phyloP scores from a whole-genome alignment of 1,284 basidiomycete species.

The Clitocybe nebularis region DNA sequence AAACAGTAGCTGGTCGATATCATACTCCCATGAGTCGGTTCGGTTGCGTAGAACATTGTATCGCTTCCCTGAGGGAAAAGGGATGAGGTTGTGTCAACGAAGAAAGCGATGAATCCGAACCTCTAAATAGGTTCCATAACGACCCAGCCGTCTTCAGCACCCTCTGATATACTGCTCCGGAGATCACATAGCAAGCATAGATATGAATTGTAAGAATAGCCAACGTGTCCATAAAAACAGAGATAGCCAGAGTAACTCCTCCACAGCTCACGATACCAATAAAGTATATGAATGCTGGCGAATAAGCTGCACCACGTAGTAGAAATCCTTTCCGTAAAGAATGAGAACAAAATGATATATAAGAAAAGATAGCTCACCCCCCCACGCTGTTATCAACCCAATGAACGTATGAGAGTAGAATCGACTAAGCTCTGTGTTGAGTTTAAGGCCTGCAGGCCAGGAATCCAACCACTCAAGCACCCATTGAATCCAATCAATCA shows the following conservation, averaged over 20 bases:
- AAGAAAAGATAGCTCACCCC: slow-evolving; percentile 41
- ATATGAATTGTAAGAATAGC: slow-evolving; percentile 72
- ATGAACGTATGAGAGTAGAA: slow-evolving; percentile 77
- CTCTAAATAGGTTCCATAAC: slow-evolving; percentile 93
- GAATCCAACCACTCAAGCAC: slow-evolving; percentile 83
- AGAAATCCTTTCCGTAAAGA: slow-evolving; percentile 31
- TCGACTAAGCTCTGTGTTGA: slow-evolving; percentile 88
- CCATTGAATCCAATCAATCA: slow-evolving; percentile 48
- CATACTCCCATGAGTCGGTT: slow-evolving; percentile 87
- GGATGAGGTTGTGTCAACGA: not conserved
- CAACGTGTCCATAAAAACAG: slow-evolving; percentile 66
- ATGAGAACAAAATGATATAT: slow-evolving; percentile 7
- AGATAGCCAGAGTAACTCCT: slow-evolving; percentile 70
- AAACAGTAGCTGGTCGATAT: slow-evolving; percentile 90
- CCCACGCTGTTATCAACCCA: slow-evolving; percentile 62
- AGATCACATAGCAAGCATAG: slow-evolving; percentile 66
- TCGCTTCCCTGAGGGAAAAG: slow-evolving; percentile 63
- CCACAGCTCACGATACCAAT: slow-evolving; percentile 54
- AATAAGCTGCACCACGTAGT: slow-evolving; percentile 32
- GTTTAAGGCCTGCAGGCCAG: slow-evolving; percentile 95
- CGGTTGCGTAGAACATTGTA: slow-evolving; percentile 81
- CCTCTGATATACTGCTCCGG: slow-evolving; percentile 61
- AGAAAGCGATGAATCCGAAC: slow-evolving; percentile 37
- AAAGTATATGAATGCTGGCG: slow-evolving; percentile 43
- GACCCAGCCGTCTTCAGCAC: slow-evolving; percentile 62